Evolutionary conservation across 352 stramenopile genomes (phyloP).

Genomic region (Phytophthora boehmeriae): DNA sequence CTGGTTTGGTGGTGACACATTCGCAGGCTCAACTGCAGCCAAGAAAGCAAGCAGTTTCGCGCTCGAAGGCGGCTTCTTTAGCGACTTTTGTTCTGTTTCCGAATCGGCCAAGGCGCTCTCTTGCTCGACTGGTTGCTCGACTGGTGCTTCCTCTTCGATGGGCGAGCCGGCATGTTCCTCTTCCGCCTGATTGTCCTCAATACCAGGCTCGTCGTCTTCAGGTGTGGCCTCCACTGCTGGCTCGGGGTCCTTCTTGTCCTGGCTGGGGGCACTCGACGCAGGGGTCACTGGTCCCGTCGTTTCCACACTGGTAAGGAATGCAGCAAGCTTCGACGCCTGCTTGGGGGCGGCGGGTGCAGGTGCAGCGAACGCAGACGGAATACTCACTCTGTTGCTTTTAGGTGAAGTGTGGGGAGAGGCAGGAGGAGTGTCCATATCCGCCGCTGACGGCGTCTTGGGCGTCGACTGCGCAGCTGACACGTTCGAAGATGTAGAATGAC

Average conservation of each 20-base stretch:
- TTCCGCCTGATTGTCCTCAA: constrained; percentile 36
- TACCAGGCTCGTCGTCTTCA: constrained; percentile 20
- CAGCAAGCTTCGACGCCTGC: constrained; percentile 56
- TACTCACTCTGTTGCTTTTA: constrained; percentile 28
- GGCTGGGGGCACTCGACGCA: constrained; percentile 18
- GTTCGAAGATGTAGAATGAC: constrained; percentile 45
- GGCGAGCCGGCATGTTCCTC: constrained; percentile 23
- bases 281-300: constrained; percentile 15
- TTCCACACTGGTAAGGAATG: constrained; percentile 72
- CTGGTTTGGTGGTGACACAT: not conserved
- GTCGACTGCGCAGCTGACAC: constrained; percentile 27
- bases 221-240: constrained; percentile 26
- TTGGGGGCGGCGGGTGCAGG: constrained; percentile 28
- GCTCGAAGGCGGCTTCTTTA: constrained; percentile 38
- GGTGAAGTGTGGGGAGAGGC: constrained; percentile 34
- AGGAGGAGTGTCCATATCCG: constrained; percentile 28
- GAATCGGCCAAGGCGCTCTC: constrained; percentile 18
- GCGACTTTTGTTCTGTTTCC: constrained; percentile 16
- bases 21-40: constrained; percentile 44
- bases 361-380: constrained; percentile 41
- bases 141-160: constrained; percentile 17
- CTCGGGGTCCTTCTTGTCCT: constrained; percentile 20
- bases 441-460: constrained; percentile 25
- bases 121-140: constrained; percentile 5
- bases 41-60: constrained; percentile 65